Conservation (phyloP, 2,329 filamentous ascomycete species). For the Celoporthe dispersa region DNA sequence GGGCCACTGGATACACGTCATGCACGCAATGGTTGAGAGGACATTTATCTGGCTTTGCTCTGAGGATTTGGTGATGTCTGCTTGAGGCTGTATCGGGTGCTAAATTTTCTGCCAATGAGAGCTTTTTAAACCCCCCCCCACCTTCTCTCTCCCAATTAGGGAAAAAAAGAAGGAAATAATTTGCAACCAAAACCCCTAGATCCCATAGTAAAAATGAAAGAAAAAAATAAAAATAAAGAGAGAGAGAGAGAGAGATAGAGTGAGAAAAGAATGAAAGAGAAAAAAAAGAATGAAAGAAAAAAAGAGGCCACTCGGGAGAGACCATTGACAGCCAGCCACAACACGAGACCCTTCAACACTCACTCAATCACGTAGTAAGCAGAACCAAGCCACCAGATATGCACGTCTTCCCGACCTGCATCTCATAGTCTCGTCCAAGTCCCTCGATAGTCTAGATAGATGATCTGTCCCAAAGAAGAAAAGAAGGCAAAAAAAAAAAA, state of each 20-base stretch:
- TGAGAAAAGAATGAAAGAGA: neutral
- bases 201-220: neutral
- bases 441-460: conserved; percentile 3
- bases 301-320: neutral
- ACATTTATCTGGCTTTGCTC: neutral
- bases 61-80: neutral
- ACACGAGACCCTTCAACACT: neutral
- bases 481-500: neutral
- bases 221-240: neutral
- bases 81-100: neutral
- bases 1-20: neutral
- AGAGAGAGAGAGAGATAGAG: neutral
- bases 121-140: too few relatives aligned
- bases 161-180: too few relatives aligned
- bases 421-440: conserved; percentile 6
- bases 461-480: conserved; percentile 4
- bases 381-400: neutral
- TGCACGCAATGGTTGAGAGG: neutral
- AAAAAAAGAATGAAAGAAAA: neutral
- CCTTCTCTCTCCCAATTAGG: too few relatives aligned
- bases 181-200: neutral
- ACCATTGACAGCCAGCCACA: conserved; percentile 10
- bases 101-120: neutral
- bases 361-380: neutral
- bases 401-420: conserved; percentile 9